phyloP scores from a whole-genome alignment of 1,284 basidiomycete species.

The Bondarzewia mesenterica region DNA sequence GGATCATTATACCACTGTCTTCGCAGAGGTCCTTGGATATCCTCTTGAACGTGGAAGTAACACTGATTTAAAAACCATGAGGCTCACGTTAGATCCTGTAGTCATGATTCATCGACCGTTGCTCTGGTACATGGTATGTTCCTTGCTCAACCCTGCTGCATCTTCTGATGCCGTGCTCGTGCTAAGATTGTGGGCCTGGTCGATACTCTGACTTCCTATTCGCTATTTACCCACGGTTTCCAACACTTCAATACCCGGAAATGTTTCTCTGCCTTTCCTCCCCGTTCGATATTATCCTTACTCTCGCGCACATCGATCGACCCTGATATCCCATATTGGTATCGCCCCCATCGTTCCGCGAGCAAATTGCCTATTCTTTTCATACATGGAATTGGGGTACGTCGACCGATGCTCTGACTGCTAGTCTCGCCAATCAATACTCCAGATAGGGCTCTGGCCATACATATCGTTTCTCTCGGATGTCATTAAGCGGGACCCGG shows the following conservation, averaged over 20 bases:
- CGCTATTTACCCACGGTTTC: conserved; percentile 38
- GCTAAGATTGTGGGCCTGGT: conserved; percentile 43
- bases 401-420: conserved; percentile 15
- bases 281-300: conserved; percentile 32
- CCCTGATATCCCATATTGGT: conserved; percentile 50
- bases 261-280: conserved; percentile 41
- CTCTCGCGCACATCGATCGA: conserved; percentile 34
- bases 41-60: conserved; percentile 32
- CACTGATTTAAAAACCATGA: conserved; percentile 34
- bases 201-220: conserved; percentile 35
- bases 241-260: conserved; percentile 37
- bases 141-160: not conserved
- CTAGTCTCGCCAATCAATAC: not conserved
- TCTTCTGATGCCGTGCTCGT: not conserved
- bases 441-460: conserved; percentile 54
- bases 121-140: conserved; percentile 52
- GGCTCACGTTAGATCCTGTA: conserved; percentile 49
- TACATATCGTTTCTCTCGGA: conserved; percentile 44
- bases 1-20: conserved; percentile 30
- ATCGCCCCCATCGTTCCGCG: conserved; percentile 42
- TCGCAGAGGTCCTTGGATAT: conserved; percentile 30
- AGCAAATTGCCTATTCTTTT: conserved; percentile 48
- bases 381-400: conserved; percentile 58
- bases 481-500: conserved; percentile 30
- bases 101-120: conserved; percentile 45